Evolutionary conservation across 2,329 filamentous ascomycete species (phyloP).

Genomic region (Pleomassaria siparia): DNA sequence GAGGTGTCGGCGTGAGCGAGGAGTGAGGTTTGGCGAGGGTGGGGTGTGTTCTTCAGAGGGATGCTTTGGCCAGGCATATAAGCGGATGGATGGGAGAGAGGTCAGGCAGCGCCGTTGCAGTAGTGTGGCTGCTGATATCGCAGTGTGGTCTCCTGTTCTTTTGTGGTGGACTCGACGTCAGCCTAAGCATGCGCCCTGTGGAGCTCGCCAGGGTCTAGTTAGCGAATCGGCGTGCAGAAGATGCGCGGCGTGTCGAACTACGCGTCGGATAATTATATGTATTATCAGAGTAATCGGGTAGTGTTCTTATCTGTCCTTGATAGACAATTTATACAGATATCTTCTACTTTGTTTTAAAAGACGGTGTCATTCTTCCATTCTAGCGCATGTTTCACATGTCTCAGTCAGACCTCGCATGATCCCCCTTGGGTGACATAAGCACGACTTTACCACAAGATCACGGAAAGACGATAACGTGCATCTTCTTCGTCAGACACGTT

Average conservation of each 20-base stretch:
- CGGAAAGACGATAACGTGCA: background rate
- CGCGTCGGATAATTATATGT: background rate
- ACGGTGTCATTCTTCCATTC: background rate
- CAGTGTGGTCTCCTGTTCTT: slow-evolving; percentile 8
- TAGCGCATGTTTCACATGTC: slow-evolving; percentile 36
- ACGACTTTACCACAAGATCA: background rate
- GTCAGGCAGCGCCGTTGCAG: slow-evolving; percentile 13
- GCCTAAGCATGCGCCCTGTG: slow-evolving; percentile 1
- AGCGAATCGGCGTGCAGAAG: slow-evolving; percentile 4
- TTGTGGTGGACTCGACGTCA: background rate
- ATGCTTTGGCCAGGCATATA: slow-evolving; percentile 41
- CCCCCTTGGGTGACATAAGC: background rate
- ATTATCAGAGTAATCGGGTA: too few relatives aligned
- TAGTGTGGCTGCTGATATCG: slow-evolving; percentile 21
- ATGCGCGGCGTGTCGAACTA: slow-evolving; percentile 2
- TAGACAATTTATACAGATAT: background rate
- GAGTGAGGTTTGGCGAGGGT: slow-evolving; percentile 18
- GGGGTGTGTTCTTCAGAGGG: slow-evolving; percentile 32
- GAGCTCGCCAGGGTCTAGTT: background rate
- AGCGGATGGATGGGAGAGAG: slow-evolving; percentile 22
- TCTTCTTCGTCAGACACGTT: too few relatives aligned
- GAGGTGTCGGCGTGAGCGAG: slow-evolving; percentile 4
- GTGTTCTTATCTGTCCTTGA: too few relatives aligned
- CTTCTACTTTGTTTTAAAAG: too few relatives aligned
- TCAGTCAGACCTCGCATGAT: background rate